Conservation (phyloP, 768 basidiomycete genomes). For the Lanmaoa rubissima region DNA sequence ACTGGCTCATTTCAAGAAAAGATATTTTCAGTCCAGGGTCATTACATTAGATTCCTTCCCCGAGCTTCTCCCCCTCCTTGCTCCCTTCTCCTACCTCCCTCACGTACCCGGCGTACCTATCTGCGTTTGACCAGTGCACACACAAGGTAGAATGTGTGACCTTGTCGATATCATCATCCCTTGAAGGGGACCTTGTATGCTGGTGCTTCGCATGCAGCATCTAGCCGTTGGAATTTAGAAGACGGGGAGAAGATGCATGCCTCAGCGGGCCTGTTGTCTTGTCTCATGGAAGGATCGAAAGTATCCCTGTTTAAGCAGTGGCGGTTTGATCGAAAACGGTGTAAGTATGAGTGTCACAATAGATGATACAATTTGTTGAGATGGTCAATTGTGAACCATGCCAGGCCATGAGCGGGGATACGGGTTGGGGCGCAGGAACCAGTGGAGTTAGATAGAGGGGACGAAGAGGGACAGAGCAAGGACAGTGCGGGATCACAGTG, state of each 20-base stretch:
- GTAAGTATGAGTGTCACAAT: slow-evolving; percentile 1
- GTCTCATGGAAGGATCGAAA: not conserved
- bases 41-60: slow-evolving; percentile 17
- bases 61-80: not conserved
- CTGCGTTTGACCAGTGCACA: not conserved
- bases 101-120: slow-evolving; percentile 3
- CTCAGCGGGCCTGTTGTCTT: not conserved
- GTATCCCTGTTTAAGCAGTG: not conserved
- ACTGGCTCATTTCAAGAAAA: slow-evolving; percentile 1
- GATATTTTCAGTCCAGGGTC: slow-evolving; percentile 3
- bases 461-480: slow-evolving; percentile 11
- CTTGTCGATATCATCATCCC: not conserved
- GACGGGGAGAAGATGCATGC: not conserved
- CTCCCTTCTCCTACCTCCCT: not conserved
- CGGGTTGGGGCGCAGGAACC: slow-evolving; percentile 3
- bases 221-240: not conserved
- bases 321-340: not conserved
- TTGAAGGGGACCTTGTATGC: not conserved
- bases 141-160: not conserved
- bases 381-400: not conserved
- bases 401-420: slow-evolving; percentile 3
- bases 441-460: slow-evolving; percentile 8
- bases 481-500: slow-evolving; percentile 4
- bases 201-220: not conserved
- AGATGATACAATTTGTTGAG: slow-evolving; percentile 4